Base-by-base conservation (phyloP, 441 rosid species). In the Sinapis alba region DNA sequence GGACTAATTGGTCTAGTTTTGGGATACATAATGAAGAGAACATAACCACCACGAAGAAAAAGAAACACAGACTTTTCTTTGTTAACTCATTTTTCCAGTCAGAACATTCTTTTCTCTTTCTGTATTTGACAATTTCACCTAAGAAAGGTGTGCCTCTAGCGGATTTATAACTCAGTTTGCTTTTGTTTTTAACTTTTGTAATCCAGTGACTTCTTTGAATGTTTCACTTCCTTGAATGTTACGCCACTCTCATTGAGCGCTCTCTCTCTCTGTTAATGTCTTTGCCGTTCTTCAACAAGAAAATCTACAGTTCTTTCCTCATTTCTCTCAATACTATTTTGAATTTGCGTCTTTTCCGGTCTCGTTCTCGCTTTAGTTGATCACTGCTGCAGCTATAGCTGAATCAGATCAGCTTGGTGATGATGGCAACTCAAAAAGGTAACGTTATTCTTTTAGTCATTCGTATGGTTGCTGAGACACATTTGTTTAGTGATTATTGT, bases 381-480 rank as follows among this genome's bases (percentile, higher is more conserved):
- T 87, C 62, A 68, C 78, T 0, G 86, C 90, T 21, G 79, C 83
- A 23, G 83, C 87, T n/a, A 73, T 41, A 41, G 16, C 47, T 12
- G 2, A 41, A 13, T 41, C 47, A 41, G 47, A 41, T 41, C 47
- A 74, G 15, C 15, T 87, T 63, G 85, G 75, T 47, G 87, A 86
- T 38, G 81, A 85, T 36, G 72, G 66, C 21, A 41, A 43, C 50
- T 74, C 72, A 65, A 72, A 81, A 73, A 85, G 92, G 94, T 88
- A 79, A 20, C 76, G 54, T 72, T 53, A 45, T 50, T 41, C 38
- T 13, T 12, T 1, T 3, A 12, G 47, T 12, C 47, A 41, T 41
- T 41, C 15, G 47, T 38, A 38, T 12, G 15, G 45, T 5, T 30
- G 36, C 19, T 58, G 38, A 47, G 50, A 69, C 54, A 54, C 45